These are phyloP conservation scores for Xylaria arbuscula DNA, from an alignment of 2,329 filamentous ascomycete species.

Conservation along the genomic window DNA sequence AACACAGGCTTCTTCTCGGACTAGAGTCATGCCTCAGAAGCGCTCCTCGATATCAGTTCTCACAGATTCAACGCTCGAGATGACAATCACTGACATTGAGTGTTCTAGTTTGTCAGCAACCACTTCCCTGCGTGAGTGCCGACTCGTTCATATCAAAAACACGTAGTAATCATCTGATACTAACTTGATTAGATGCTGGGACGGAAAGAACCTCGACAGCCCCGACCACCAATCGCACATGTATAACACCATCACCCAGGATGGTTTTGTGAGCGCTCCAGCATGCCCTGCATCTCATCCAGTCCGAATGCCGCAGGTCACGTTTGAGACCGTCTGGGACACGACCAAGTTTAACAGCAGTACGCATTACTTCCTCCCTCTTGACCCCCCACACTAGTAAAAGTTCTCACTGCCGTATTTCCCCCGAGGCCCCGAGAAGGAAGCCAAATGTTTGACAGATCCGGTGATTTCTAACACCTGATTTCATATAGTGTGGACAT, in stretches of 20 bases:
- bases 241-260: constrained; percentile 45
- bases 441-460: not conserved
- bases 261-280: constrained; percentile 38
- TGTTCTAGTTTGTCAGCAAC: constrained; percentile 50
- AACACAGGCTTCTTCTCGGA: not conserved
- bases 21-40: not conserved
- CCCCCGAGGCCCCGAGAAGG: not conserved
- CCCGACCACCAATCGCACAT: constrained; percentile 41
- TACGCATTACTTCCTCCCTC: not conserved
- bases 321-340: constrained; percentile 57
- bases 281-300: constrained; percentile 47
- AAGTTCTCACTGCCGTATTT: not conserved
- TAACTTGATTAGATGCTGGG: constrained; percentile 40
- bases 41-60: not conserved
- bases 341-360: constrained; percentile 52
- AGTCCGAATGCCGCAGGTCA: constrained; percentile 52
- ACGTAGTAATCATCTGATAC: not conserved
- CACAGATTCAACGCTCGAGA: not conserved
- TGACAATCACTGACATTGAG: not conserved
- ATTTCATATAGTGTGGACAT: constrained; percentile 44
- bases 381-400: not conserved
- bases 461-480: constrained; percentile 3
- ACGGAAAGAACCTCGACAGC: constrained; percentile 42
- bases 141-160: not conserved
- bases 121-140: constrained; percentile 52